Evolutionary conservation across 2,329 filamentous ascomycete genomes (phyloP), one percentile per base, ranked within the genome.

Genomic region (Diaporthe caulivora): DNA sequence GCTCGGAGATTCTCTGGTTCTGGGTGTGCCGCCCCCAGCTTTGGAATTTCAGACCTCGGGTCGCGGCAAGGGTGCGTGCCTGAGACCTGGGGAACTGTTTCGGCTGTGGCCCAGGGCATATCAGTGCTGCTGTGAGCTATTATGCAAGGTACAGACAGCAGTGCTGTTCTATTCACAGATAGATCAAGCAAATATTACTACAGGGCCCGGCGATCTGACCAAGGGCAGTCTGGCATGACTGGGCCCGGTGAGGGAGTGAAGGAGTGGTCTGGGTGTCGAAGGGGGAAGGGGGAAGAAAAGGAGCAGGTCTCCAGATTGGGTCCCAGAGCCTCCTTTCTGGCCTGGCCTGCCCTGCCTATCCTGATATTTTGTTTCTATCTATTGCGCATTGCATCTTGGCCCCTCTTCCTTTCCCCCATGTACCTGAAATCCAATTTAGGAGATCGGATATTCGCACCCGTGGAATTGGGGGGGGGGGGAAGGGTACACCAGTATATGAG

Each of bases 21-120:
- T 40, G 37, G 8, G 37, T 53, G 62, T 24, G 62, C 31, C 57
- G n/a, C 44, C 21, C 47, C 51, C 31, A 37, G 18, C 47, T 40
- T 37, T 49, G n/a, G 47, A 51, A 53, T 67, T 67, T 47, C 62
- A 67, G 62, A 24, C 47, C 62, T 67, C 31, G 62, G 62, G n/a
- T 40, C 29, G 37, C 47, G 62, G 62, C 62, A 67, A 53, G 62
- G 62, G 47, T 67, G 21, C 62, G 47, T 67, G 21, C 62, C 62
- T 67, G 62, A 67, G 62, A 67, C 62, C 62, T 53, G 62, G 62
- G 62, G 62, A 40, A 67, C 47, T 67, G 62, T 67, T 67, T 67
- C 62, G 62, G 62, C n/a, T 40, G 44, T 53, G 44, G 62, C 29
- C 62, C 47, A 53, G 47, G 21, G 44, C 42, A 24, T 40, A n/a